Percentiles rank a stretch among this genome's conserved stretches.
These are phyloP conservation scores for Eucalyptus curtisii DNA, from an alignment of 345 rosid genomes.

Conservation along the genomic window DNA sequence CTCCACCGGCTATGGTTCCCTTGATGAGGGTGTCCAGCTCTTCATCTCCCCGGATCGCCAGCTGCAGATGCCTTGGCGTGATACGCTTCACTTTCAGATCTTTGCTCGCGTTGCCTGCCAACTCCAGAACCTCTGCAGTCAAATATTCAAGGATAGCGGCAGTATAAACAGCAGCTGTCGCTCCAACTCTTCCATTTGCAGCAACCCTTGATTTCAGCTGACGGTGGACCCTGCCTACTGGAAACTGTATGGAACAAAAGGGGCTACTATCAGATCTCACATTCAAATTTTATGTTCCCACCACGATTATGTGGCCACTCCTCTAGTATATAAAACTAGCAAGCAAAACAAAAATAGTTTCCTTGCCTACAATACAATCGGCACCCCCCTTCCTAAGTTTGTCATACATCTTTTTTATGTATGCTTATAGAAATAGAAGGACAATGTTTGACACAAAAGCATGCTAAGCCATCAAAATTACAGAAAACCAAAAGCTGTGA, in stretches of 20 bases:
- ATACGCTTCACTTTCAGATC: conserved; percentile 69
- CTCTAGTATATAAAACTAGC: not conserved
- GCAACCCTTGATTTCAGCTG: conserved; percentile 46
- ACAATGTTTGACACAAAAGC: not conserved
- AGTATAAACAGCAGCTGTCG: conserved; percentile 69
- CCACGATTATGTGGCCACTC: not conserved
- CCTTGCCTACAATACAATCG: not conserved
- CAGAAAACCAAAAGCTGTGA: not conserved
- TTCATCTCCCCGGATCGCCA: conserved; percentile 61
- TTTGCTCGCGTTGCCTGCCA: conserved; percentile 69
- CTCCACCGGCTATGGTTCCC: conserved; percentile 68
- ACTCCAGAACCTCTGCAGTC: conserved; percentile 58
- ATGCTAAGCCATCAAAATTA: not conserved
- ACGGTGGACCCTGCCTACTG: conserved; percentile 61
- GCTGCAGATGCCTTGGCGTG: conserved; percentile 62
- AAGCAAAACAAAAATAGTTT: not conserved
- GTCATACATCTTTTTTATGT: not conserved
- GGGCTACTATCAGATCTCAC: not conserved
- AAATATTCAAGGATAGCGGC: conserved; percentile 59
- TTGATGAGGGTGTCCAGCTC: conserved; percentile 67
- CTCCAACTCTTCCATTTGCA: conserved; percentile 67
- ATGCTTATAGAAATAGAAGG: not conserved
- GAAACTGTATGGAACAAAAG: conserved; percentile 23
- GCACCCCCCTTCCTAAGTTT: not conserved
- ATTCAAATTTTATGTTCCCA: not conserved